Base-by-base conservation (phyloP, 164 flowering plant genomes). In the Magnolia kwangsiensis region DNA sequence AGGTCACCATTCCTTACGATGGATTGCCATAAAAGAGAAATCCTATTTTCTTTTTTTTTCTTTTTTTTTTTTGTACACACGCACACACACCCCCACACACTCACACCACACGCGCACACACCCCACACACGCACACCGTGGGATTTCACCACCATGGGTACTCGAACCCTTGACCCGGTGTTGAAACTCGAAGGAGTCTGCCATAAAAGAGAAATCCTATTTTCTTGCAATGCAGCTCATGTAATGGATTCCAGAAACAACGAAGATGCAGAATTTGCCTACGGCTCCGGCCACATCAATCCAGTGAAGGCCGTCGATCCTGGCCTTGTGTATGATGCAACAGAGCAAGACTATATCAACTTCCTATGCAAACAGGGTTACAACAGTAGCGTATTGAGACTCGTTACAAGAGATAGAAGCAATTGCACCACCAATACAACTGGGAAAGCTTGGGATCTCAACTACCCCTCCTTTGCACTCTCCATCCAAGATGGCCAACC, bases 271-370 rank as follows among this genome's bases (percentile, higher is more conserved):
- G 91, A 88, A 73, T 85, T 84, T 14, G 89, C 83, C 59, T 83
- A 27, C 10, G 89, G 89, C 23, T 82, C 77, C 2, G 86, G 88
- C 8, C 86, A 82, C 50, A 64, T 87, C 1, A 74, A 85, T 58
- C 87, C 88, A 3, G 70, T 77, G 78, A 75, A 79, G 74, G 89
- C 89, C 49, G 23, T 83, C 76, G 84, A 87, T 45, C 89, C 86
- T 4, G 84, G 88, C 20, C 88, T 87, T 0, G 81, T 84, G 16
- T 87, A 85, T 49, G 86, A 86, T 51, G 37, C 79, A 1, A 67
- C 76, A 16, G 64, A 20, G 2, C 75, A 79, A 13, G 87, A 82
- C 10, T 86, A 85, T 65, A 55, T 79, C 63, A 27, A 83, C 11
- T 86, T 65, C 69, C 72, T 87, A 9, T 85, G 88, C 64, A 81